Evolutionary conservation across 495 filamentous ascomycete species (phyloP).

Genomic region (Aspergillus carlsbadensis): DNA sequence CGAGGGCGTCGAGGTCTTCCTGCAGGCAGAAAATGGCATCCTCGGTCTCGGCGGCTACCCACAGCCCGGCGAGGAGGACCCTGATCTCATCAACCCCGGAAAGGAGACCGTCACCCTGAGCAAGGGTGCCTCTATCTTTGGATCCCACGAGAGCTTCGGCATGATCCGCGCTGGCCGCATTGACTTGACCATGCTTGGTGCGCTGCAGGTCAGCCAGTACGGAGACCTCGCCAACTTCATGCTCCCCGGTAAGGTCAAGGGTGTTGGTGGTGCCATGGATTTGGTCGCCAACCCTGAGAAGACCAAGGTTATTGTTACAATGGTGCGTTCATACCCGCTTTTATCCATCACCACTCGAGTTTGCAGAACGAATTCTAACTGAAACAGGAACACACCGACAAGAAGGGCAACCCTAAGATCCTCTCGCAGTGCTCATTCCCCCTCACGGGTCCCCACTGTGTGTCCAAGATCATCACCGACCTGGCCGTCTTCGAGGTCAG

Average conservation of each 20-base stretch:
- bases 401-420: conserved; percentile 88
- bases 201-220: conserved; percentile 79
- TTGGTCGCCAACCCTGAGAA: conserved; percentile 76
- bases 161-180: conserved; percentile 91
- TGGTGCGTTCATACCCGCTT: conserved; percentile 37
- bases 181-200: conserved; percentile 85
- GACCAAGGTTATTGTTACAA: conserved; percentile 88
- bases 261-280: conserved; percentile 91
- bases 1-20: conserved; percentile 71
- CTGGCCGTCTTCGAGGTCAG: conserved; percentile 85
- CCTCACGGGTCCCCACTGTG: conserved; percentile 77
- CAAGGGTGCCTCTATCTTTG: conserved; percentile 75
- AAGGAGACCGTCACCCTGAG: conserved; percentile 89
- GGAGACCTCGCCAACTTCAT: conserved; percentile 62
- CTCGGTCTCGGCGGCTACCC: conserved; percentile 86
- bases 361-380: too few relatives aligned
- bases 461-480: conserved; percentile 88
- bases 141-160: conserved; percentile 84
- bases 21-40: conserved; percentile 91
- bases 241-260: conserved; percentile 91
- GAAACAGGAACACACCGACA: conserved; percentile 71
- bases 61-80: conserved; percentile 71
- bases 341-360: not conserved
- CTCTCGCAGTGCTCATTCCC: conserved; percentile 78
- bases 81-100: conserved; percentile 89